Base-by-base conservation (phyloP, 2,329 filamentous ascomycete genomes). In the Dryadomyces quercivorus region DNA sequence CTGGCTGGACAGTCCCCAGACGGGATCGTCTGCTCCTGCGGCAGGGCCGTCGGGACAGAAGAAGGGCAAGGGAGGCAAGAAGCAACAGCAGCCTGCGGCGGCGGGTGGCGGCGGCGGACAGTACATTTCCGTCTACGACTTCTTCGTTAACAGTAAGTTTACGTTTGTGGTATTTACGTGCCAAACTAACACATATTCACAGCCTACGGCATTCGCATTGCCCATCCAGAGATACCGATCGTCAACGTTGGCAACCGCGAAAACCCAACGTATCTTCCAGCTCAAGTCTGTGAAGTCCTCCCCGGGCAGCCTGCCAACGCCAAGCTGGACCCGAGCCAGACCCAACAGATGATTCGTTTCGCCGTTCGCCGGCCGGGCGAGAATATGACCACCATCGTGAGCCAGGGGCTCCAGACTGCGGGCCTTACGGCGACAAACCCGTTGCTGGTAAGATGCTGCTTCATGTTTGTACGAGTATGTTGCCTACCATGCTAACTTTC, bases 191-290 rank as follows among this genome's bases (percentile, higher is more conserved):
- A 31, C 8, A 45, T 21, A 13, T 4, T 1, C 21, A 18, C 58
- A 72, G 59, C 66, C 59, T 62, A 75, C 53, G 57, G 68, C 49
- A 63, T 74, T 66, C 56, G 57, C 55, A 20, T 69, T 59, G 10
- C 63, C 2, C 57, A 72, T 44, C 66, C 69, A 0, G 55, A 64
- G 0, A 55, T 72, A 10, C 76, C 80, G 0, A 75, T 82, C 2
- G 62, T 86, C 60, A 85, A 86, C 59, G 75, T 82, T 22, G 81
- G 80, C n/a, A 79, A 64, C 9, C 59, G 60, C 0, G 64, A 71
- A 0, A 69, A 75, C 16, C 79, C 82, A 0, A 72, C 69, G 5
- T 85, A 83, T 58, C 59, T 86, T 2, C 83, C 83, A 0, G 66
- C 72, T 0, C 75, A 86, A 60, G 71, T 80, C 5, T 84, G 80